Evolutionary conservation across 257 asterid genomes (phyloP).

Genomic region (Avicennia marina): DNA sequence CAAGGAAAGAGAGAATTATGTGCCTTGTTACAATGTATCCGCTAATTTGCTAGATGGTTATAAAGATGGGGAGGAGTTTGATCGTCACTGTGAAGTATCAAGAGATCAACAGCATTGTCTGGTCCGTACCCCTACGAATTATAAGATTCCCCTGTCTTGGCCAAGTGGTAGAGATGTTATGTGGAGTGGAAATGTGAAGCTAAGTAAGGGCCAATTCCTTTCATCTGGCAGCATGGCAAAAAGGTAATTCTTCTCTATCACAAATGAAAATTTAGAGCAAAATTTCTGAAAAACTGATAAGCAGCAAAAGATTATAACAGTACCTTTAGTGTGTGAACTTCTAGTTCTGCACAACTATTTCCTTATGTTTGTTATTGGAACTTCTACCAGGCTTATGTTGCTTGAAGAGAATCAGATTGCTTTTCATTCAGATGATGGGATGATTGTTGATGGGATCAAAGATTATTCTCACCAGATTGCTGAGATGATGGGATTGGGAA

Average conservation of each 20-base stretch:
- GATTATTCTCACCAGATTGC: constrained; percentile 89
- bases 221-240: constrained; percentile 97
- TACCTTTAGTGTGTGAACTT: constrained; percentile 6
- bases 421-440: constrained; percentile 87
- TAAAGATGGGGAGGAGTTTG: constrained; percentile 83
- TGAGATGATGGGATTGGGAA: constrained; percentile 84
- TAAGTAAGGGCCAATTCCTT: constrained; percentile 92
- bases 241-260: constrained; percentile 44
- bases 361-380: constrained; percentile 17
- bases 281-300: neutral
- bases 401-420: constrained; percentile 96
- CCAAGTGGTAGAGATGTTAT: constrained; percentile 87
- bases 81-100: constrained; percentile 80
- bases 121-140: constrained; percentile 87
- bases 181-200: constrained; percentile 90
- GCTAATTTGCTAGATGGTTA: constrained; percentile 69
- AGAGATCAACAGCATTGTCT: constrained; percentile 55
- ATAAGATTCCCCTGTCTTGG: constrained; percentile 89
- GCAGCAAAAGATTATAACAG: neutral
- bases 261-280: constrained; percentile 8
- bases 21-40: constrained; percentile 89
- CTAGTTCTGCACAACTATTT: neutral
- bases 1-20: constrained; percentile 77
- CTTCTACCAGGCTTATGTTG: constrained; percentile 77
- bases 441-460: constrained; percentile 68